Evolutionary conservation across 441 rosid genomes (phyloP).

Genomic region (Eruca vesicaria): DNA sequence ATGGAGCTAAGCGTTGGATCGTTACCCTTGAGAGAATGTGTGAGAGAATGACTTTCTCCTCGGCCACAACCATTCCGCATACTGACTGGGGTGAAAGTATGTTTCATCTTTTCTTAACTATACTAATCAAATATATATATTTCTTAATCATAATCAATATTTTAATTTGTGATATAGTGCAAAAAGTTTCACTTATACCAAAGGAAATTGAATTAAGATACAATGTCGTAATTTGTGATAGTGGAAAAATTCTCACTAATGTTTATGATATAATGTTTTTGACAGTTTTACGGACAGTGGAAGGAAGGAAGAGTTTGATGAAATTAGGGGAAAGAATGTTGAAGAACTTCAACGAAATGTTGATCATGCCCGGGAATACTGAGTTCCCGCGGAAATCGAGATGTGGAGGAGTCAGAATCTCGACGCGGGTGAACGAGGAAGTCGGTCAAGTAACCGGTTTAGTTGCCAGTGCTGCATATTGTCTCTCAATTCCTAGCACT

Average conservation of each 20-base stretch:
- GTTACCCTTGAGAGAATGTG: constrained; percentile 55
- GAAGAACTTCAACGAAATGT: constrained; percentile 44
- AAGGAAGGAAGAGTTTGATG: constrained; percentile 50
- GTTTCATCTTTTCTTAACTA: not conserved
- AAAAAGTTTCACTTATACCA: not conserved
- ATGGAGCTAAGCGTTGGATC: constrained; percentile 71
- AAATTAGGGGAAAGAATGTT: constrained; percentile 62
- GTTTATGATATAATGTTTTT: not conserved
- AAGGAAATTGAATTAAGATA: not conserved
- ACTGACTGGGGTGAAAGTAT: constrained; percentile 47
- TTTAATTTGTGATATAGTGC: not conserved
- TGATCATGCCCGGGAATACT: constrained; percentile 52
- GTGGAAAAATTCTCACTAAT: not conserved
- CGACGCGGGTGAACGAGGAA: constrained; percentile 39
- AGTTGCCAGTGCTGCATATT: constrained; percentile 57
- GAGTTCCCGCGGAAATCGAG: constrained; percentile 52
- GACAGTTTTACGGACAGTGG: constrained; percentile 27
- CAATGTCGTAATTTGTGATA: not conserved
- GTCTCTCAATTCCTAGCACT: constrained; percentile 52
- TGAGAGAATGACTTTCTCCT: constrained; percentile 50
- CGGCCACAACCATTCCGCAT: constrained; percentile 1
- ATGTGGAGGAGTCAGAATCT: constrained; percentile 60
- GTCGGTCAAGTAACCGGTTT: constrained; percentile 52
- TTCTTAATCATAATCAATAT: not conserved
- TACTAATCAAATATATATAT: not conserved